Evolutionary conservation across 495 filamentous ascomycete genomes (phyloP).

Genomic region (Pyrenula massariospora): DNA sequence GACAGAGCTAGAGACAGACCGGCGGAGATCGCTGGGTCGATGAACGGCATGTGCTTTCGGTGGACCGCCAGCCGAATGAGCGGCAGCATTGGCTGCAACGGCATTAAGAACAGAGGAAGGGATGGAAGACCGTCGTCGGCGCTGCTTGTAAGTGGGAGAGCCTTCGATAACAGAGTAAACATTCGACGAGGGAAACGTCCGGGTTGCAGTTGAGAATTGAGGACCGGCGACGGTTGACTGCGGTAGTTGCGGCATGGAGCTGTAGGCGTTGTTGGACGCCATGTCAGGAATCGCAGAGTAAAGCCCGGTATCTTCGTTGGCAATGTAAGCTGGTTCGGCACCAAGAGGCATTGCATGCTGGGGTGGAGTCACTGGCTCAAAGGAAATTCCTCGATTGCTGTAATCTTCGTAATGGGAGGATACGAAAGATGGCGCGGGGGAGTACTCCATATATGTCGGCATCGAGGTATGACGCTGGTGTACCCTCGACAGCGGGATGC

Average conservation of each 20-base stretch:
- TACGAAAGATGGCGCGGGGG: conserved; percentile 91
- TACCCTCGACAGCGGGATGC: conserved; percentile 66
- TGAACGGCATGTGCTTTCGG: conserved; percentile 44
- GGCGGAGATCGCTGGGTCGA: conserved; percentile 74
- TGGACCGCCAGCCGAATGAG: conserved; percentile 23
- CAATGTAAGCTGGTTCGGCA: conserved; percentile 88
- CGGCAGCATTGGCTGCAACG: conserved; percentile 41
- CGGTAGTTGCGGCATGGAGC: conserved; percentile 82
- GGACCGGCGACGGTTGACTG: conserved; percentile 71
- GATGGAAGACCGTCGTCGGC: conserved; percentile 83
- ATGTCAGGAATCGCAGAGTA: conserved; percentile 91
- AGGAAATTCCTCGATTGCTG: conserved; percentile 90
- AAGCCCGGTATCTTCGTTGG: conserved; percentile 90
- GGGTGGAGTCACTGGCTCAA: conserved; percentile 90
- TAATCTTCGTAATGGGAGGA: conserved; percentile 96
- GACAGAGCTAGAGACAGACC: conserved; percentile 84
- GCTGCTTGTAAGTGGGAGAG: conserved; percentile 96
- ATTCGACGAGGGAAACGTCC: conserved; percentile 62
- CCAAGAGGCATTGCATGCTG: conserved; percentile 71
- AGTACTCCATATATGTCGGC: conserved; percentile 96
- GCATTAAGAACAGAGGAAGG: conserved; percentile 59
- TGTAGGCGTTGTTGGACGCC: conserved; percentile 40
- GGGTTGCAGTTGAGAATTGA: conserved; percentile 55
- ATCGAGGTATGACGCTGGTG: conserved; percentile 93
- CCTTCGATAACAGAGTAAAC: conserved; percentile 95